Base-by-base conservation (phyloP, 2,329 filamentous ascomycete genomes). In the Elsinoe fawcettii region DNA sequence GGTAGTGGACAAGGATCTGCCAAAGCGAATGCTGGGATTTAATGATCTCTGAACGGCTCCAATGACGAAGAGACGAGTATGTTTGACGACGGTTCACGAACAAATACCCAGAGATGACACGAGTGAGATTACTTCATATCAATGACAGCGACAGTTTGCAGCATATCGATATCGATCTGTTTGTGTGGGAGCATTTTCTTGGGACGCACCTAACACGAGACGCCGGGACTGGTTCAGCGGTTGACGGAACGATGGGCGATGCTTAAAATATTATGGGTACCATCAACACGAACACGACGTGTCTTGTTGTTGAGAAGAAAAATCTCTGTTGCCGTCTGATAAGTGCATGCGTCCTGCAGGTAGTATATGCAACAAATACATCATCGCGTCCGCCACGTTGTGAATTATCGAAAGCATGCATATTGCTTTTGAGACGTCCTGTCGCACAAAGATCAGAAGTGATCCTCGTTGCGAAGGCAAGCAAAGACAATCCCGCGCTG, bases 1-100 rank as follows among this genome's bases (percentile, higher is more conserved):
- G 18, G 69, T 71, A 46, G 66, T 67, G 56, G 71, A 79, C 59
- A 73, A 72, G 62, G 69, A 70, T 2, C 59, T 78, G 55, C 68
- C 73, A 54, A 78, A 75, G 66, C 68, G 73, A 30, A 70, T 77
- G 43, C 64, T 79, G 55, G 76, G 75, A 5, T 78, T 76, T 65
- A 78, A 78, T 63, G 76, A 78, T 63, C 71, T 78, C 39, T 78
- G 63, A 69, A 20, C n/a, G 32, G 16, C 23, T 7, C 11, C 25
- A 32, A 44, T 55, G 18, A 55, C 53, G 53, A 55, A 23, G 53
- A 25, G 12, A 54, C 32, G 51, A 54, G 51, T 37, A 43, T 55
- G 30, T 55, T 22, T 46, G 39, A 43, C 39, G 53, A 55, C 25
- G 53, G 20, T 30, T n/a, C 14, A 27, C 16, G 32, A 55, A 27